phyloP scores from a whole-genome alignment of 192 early-diverging fungal genomes.

The Coemansia sp. region DNA sequence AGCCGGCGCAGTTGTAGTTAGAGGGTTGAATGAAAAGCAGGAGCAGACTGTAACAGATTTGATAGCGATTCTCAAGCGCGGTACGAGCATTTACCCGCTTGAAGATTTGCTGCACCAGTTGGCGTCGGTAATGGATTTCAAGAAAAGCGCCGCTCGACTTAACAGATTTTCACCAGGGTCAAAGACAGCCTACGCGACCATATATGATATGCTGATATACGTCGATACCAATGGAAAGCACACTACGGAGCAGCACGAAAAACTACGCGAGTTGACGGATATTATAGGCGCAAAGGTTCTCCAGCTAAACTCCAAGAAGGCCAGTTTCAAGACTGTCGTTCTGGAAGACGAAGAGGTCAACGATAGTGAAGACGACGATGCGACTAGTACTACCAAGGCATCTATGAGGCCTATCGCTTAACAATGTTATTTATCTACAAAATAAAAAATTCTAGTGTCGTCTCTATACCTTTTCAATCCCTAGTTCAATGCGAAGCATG shows the following conservation, averaged over 20 bases:
- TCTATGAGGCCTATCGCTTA: not conserved
- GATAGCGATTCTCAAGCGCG: constrained; percentile 32
- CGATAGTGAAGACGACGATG: not conserved
- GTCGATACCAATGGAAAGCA: constrained; percentile 45
- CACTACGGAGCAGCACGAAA: constrained; percentile 35
- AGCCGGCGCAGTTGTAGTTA: constrained; percentile 8
- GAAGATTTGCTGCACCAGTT: constrained; percentile 43
- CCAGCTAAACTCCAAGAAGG: constrained; percentile 29
- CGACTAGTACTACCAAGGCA: not conserved
- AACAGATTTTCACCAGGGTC: constrained; percentile 27
- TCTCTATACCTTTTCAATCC: constrained; percentile 13
- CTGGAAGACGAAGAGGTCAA: constrained; percentile 37
- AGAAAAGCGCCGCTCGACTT: constrained; percentile 26
- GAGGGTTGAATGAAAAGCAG: constrained; percentile 28
- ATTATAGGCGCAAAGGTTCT: constrained; percentile 41
- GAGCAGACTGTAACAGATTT: constrained; percentile 33
- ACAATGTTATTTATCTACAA: not conserved
- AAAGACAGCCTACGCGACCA: constrained; percentile 27
- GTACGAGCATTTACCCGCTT: constrained; percentile 43
- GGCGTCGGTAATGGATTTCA: constrained; percentile 26
- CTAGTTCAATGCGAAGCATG: constrained; percentile 17
- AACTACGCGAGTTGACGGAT: constrained; percentile 27
- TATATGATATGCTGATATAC: constrained; percentile 46
- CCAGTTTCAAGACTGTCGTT: constrained; percentile 26
- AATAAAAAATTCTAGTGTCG: not conserved